Evolutionary conservation across 2,329 filamentous ascomycete species (phyloP).

Genomic region (Nemania sp.): DNA sequence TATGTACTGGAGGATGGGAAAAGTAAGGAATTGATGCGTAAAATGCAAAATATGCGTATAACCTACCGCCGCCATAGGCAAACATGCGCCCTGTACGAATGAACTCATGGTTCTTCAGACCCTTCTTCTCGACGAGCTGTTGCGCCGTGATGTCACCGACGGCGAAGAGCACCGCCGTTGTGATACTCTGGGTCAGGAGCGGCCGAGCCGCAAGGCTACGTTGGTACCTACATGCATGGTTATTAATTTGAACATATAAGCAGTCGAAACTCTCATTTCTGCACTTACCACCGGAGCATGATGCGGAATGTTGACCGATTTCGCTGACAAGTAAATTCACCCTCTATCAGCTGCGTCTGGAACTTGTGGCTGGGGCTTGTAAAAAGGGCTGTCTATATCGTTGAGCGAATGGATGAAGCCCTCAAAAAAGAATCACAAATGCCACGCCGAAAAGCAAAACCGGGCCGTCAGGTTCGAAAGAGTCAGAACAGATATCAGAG

Average conservation of each 20-base stretch:
- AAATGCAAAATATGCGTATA: slow-evolving; percentile 4
- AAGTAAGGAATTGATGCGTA: no score
- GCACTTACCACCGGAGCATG: no score
- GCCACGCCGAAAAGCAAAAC: no score
- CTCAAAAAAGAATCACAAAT: no score
- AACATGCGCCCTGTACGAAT: slow-evolving; percentile 77
- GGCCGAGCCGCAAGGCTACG: slow-evolving; percentile 77
- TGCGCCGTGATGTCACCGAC: slow-evolving; percentile 91
- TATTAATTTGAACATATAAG: slow-evolving; percentile 3
- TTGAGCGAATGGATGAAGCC: no score
- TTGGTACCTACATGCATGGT: slow-evolving; percentile 79
- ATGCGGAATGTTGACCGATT: no score
- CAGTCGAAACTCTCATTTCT: not conserved
- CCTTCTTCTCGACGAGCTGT: slow-evolving; percentile 83
- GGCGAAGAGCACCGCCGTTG: slow-evolving; percentile 88
- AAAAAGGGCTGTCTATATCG: no score
- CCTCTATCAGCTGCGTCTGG: no score
- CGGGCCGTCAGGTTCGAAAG: no score
- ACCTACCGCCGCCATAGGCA: slow-evolving; percentile 74
- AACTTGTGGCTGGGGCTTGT: no score
- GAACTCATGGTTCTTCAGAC: slow-evolving; percentile 74
- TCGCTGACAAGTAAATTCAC: no score
- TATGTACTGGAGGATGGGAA: not conserved
- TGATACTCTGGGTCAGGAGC: slow-evolving; percentile 86
- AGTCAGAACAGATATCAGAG: slow-evolving; percentile 2